Conservation (phyloP, 768 basidiomycete genomes). For the Polyporus arcularius region DNA sequence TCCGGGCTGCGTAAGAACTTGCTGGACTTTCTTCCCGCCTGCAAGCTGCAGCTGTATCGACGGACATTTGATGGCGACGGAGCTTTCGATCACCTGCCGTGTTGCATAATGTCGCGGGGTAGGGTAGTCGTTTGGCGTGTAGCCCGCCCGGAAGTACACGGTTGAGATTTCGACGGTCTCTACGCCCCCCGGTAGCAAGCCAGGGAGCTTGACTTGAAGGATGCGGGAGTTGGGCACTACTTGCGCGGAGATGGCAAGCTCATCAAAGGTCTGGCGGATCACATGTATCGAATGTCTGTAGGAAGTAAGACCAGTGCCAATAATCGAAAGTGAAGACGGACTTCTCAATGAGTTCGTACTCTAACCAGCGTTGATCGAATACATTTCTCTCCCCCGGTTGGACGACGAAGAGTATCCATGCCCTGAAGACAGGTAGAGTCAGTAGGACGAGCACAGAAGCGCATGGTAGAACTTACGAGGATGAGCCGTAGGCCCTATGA, state of each 20-base stretch:
- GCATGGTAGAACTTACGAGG: conserved; percentile 41
- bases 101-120: conserved; percentile 64
- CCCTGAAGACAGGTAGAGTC: conserved; percentile 31
- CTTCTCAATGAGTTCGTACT: conserved; percentile 84
- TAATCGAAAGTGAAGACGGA: conserved; percentile 35
- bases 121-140: conserved; percentile 81
- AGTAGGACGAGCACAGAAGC: neutral
- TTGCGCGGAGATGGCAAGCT: conserved; percentile 60
- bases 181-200: conserved; percentile 35
- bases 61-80: conserved; percentile 90
- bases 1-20: conserved; percentile 74
- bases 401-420: conserved; percentile 82
- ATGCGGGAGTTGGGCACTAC: conserved; percentile 45
- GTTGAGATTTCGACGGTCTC: conserved; percentile 71
- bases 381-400: conserved; percentile 89
- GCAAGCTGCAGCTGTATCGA: conserved; percentile 91
- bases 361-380: conserved; percentile 89
- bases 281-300: conserved; percentile 73
- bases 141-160: conserved; percentile 91
- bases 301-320: neutral
- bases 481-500: conserved; percentile 69
- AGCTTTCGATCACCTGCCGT: conserved; percentile 78
- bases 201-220: conserved; percentile 42
- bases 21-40: conserved; percentile 94
- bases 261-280: conserved; percentile 73